Conservation (phyloP, 768 basidiomycete species). For the Leucocoprinus birnbaumii region DNA sequence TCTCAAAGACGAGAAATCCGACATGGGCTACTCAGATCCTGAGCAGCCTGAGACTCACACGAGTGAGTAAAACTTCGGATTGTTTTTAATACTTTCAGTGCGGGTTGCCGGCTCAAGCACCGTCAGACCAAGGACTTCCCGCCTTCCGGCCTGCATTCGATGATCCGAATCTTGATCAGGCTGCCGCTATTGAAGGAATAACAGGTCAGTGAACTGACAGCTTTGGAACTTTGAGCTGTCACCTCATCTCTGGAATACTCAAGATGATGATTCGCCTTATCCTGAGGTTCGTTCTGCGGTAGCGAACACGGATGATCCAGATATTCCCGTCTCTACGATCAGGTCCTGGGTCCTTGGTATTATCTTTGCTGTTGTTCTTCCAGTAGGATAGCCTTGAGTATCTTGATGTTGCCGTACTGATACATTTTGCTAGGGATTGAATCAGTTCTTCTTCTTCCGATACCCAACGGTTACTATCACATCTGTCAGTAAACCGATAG, state of each 20-base stretch:
- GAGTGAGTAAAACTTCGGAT: no score
- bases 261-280: conserved; percentile 73
- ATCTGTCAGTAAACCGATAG: conserved; percentile 5
- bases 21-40: no score
- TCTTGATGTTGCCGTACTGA: no score
- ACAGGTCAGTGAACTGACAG: no score
- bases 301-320: conserved; percentile 59
- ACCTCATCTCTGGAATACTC: conserved; percentile 6
- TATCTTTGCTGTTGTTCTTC: conserved; percentile 52
- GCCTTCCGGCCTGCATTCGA: conserved; percentile 41
- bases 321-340: conserved; percentile 51
- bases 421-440: conserved; percentile 31
- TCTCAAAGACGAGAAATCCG: no score
- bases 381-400: conserved; percentile 14
- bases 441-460: conserved; percentile 56
- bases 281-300: conserved; percentile 72
- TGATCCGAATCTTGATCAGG: conserved; percentile 45
- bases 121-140: no score
- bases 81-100: no score
- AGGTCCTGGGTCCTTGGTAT: conserved; percentile 52
- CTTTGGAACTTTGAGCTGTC: no score
- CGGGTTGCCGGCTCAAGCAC: no score
- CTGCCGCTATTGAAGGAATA: conserved; percentile 16
- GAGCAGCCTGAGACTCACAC: no score
- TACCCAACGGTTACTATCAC: conserved; percentile 35